phyloP scores from a whole-genome alignment of 2,329 filamentous ascomycete genomes.

The Arthroderma uncinatum region DNA sequence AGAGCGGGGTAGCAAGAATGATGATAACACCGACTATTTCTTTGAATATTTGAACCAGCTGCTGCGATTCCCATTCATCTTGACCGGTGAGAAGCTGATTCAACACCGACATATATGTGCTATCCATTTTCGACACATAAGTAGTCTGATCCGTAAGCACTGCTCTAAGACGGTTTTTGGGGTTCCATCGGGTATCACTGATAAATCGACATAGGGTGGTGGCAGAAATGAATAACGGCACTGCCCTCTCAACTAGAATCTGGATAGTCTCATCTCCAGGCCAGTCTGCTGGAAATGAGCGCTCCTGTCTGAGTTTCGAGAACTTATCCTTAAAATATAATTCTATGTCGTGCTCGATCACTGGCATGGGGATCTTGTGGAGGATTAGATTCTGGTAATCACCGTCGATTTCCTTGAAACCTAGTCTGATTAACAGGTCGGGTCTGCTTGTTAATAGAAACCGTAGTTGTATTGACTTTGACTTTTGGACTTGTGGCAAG shows the following conservation, averaged over 20 bases:
- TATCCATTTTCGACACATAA: slow-evolving; percentile 13
- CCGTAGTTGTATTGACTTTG: background rate
- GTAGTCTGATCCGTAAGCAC: slow-evolving; percentile 2
- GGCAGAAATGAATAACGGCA: slow-evolving; percentile 24
- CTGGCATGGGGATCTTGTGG: slow-evolving; percentile 18
- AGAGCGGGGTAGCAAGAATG: slow-evolving; percentile 12
- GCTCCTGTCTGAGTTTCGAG: slow-evolving; percentile 12
- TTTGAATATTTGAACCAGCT: slow-evolving; percentile 11
- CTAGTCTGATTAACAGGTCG: background rate
- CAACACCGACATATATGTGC: slow-evolving; percentile 15
- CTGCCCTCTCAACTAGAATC: slow-evolving; percentile 21
- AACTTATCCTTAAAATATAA: slow-evolving; percentile 19
- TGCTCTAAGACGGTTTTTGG: slow-evolving; percentile 6
- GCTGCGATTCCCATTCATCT: slow-evolving; percentile 1
- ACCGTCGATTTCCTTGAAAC: slow-evolving; percentile 10
- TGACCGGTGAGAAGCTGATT: slow-evolving; percentile 8
- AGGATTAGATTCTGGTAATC: slow-evolving; percentile 17
- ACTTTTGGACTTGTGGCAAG: background rate
- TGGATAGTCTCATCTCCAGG: slow-evolving; percentile 18
- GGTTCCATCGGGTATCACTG: slow-evolving; percentile 14
- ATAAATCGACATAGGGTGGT: slow-evolving; percentile 23
- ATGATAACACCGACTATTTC: slow-evolving; percentile 14
- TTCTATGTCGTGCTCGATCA: slow-evolving; percentile 20
- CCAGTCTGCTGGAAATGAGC: slow-evolving; percentile 13
- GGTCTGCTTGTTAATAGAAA: slow-evolving; percentile 9